These are phyloP conservation scores for apple (Malus domestica) DNA, from an alignment of 306 rosid species.

Conservation along the genomic window ASM211411v1 NC_041793.1:4362501-4363000, in stretches of 20 bases:
- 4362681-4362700: constrained; percentile 57
- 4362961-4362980: constrained; percentile 52
- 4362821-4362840: constrained; percentile 80
- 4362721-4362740: constrained; percentile 81
- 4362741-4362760: constrained; percentile 68
- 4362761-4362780: constrained; percentile 82
- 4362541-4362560: constrained; percentile 50
- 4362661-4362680: constrained; percentile 69
- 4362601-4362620: constrained; percentile 43
- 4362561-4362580: constrained; percentile 79
- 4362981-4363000: constrained; percentile 78
- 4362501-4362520: constrained; percentile 64
- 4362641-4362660: constrained; percentile 67
- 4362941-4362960: constrained; percentile 82
- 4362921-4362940: constrained; percentile 81
- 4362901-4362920: constrained; percentile 77
- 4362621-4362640: constrained; percentile 48
- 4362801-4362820: constrained; percentile 54
- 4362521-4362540: constrained; percentile 50
- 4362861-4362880: constrained; percentile 73
- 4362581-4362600: constrained; percentile 63
- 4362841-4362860: constrained; percentile 58
- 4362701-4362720: constrained; percentile 58
- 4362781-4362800: constrained; percentile 47
- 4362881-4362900: constrained; percentile 73